Evolutionary conservation across 148 eudicot species (phyloP).

Genomic region (Gaultheria prostrata): DNA sequence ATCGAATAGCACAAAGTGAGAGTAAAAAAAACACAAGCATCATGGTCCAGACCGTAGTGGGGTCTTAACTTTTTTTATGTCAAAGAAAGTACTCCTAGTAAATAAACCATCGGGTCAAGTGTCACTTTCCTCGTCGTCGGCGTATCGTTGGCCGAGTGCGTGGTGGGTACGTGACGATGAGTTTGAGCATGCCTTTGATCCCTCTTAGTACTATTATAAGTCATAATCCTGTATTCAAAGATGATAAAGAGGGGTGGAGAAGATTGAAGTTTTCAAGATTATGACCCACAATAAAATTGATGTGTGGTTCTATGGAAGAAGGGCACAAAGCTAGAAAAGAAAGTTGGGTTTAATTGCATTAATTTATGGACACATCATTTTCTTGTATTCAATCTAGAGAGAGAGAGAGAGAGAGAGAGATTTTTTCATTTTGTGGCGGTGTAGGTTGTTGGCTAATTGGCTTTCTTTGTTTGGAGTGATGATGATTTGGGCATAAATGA

Average conservation of each 20-base stretch:
- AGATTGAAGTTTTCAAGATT: neutral
- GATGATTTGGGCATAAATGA: neutral
- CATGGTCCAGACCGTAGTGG: slow-evolving; percentile 7
- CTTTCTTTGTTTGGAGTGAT: slow-evolving; percentile 15
- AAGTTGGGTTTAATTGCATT: neutral
- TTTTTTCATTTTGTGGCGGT: neutral
- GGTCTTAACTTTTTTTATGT: neutral
- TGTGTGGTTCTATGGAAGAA: slow-evolving; percentile 9
- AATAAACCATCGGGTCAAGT: neutral
- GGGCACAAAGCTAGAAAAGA: neutral
- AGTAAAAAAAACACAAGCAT: neutral
- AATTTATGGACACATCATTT: slow-evolving; percentile 1
- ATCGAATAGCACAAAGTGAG: neutral
- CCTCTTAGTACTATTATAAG: neutral
- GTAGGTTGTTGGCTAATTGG: slow-evolving; percentile 11
- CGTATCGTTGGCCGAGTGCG: slow-evolving; percentile 1
- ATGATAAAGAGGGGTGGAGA: neutral
- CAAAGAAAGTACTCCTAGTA: neutral
- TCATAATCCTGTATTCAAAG: neutral
- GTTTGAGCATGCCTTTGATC: slow-evolving; percentile 8
- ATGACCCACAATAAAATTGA: slow-evolving; percentile 24
- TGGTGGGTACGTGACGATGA: slow-evolving; percentile 20
- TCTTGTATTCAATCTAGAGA: slow-evolving; percentile 10
- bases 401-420: no score
- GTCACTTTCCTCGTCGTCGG: slow-evolving; percentile 15